Percentiles rank a stretch among this genome's conserved stretches.
These are phyloP conservation scores for Fusarium nematophilum DNA, from an alignment of 2,329 filamentous ascomycete species.

Conservation along the genomic window DNA sequence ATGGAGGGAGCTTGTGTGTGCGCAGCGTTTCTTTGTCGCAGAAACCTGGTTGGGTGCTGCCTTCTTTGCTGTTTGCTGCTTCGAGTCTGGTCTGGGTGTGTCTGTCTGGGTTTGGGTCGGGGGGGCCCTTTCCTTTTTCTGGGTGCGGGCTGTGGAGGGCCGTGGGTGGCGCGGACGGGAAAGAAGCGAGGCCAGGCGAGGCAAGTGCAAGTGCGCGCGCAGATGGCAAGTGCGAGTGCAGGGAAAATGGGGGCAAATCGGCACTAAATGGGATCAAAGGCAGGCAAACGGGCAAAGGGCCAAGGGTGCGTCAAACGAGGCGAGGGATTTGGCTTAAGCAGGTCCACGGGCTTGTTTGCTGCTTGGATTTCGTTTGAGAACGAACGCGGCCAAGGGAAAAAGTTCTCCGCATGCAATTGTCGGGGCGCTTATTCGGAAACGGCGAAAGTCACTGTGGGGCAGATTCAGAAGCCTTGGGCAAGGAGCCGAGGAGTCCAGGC, in stretches of 20 bases:
- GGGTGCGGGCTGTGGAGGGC: conserved; percentile 41
- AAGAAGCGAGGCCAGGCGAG: conserved; percentile 55
- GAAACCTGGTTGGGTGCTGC: conserved; percentile 64
- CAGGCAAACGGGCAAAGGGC: conserved; percentile 27
- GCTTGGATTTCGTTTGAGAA: conserved; percentile 33
- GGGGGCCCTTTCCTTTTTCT: conserved; percentile 41
- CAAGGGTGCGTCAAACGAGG: conserved; percentile 38
- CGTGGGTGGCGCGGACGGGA: conserved; percentile 47
- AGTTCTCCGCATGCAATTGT: conserved; percentile 45
- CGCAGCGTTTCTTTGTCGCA: conserved; percentile 61
- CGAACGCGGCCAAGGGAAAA: conserved; percentile 29
- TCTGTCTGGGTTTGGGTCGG: conserved; percentile 36
- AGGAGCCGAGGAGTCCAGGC: conserved; percentile 20
- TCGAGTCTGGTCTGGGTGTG: conserved; percentile 51
- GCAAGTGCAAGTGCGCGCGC: conserved; percentile 36
- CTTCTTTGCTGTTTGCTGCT: conserved; percentile 50
- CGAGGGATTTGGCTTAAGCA: conserved; percentile 37
- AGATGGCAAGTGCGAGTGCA: conserved; percentile 29
- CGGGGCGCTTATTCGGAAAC: conserved; percentile 45
- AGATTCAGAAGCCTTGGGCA: conserved; percentile 26
- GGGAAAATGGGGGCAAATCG: conserved; percentile 9
- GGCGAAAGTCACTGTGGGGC: conserved; percentile 39
- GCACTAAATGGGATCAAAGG: too few species aligned
- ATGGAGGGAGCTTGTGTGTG: conserved; percentile 58
- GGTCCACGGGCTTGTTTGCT: conserved; percentile 15